Evolutionary conservation across 441 rosid species (phyloP).

Genomic region (Populus hybrid): DNA sequence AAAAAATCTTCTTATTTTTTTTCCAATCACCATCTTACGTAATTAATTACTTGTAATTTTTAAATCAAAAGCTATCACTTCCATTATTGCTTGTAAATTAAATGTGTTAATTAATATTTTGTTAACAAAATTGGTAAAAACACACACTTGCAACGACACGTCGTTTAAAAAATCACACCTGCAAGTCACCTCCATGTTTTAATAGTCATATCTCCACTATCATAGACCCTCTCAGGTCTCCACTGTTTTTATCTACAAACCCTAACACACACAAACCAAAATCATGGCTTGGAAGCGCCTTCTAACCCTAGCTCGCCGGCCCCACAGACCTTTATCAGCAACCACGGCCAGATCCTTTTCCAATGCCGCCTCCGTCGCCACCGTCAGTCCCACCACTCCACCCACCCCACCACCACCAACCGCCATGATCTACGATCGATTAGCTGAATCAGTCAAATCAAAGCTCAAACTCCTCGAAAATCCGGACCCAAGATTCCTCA

Average conservation of each 20-base stretch:
- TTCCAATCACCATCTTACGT: not conserved
- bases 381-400: conserved; percentile 34
- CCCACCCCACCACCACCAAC: conserved; percentile 50
- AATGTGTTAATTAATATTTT: no score
- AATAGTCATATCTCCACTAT: not conserved
- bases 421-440: conserved; percentile 82
- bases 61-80: not conserved
- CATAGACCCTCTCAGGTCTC: not conserved
- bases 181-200: not conserved
- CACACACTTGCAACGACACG: not conserved
- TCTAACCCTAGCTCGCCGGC: conserved; percentile 56
- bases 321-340: conserved; percentile 37
- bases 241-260: conserved; percentile 10
- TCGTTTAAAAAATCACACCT: not conserved
- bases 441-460: conserved; percentile 54
- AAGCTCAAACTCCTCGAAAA: conserved; percentile 65
- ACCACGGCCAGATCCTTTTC: conserved; percentile 44
- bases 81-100: not conserved
- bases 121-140: not conserved
- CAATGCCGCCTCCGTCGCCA: conserved; percentile 38
- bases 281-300: conserved; percentile 63
- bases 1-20: not conserved
- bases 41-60: not conserved
- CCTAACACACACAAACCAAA: not conserved
- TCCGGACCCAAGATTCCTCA: conserved; percentile 82